Base-by-base conservation (phyloP, 2,329 filamentous ascomycete species). In the Phialocephala sp. region DNA sequence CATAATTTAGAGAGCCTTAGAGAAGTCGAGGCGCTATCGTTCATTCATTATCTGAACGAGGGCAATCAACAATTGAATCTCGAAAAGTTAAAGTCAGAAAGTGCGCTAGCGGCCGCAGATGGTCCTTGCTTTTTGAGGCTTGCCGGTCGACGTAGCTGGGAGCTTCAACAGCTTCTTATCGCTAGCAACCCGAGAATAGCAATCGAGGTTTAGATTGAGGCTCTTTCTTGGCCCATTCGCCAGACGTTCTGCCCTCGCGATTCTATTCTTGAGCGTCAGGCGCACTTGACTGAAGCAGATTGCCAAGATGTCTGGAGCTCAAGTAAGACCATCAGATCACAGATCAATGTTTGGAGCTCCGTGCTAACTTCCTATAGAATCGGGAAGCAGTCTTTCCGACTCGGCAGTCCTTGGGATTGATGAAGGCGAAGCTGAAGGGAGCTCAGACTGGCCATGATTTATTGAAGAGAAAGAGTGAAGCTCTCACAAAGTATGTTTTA, bases 391-490 rank as follows among this genome's bases (percentile, higher is more conserved):
- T 99, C 81, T 99, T 99, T 82, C 92, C 95, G 76, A 99, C 95
- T 77, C 92, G 95, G 76, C 95, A 99, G 84, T 97, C 93, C 79
- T 85, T 99, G 81, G 94, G 93, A 71, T 81, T 96, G 77, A 99
- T 99, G 94, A 98, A 98, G 82, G 89, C 90, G 72, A 99, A 99
- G 85, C 89, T 99, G 77, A 98, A 98, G 84, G 94, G 91, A 68
- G 91, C 91, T 63, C 91, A 94, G 79, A 93, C 88, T 55, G 95
- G 95, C 58, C 94, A 99, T 82, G 97, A 91, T 79, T 83, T 99
- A 77, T 83, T 99, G 69, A 99, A 99, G 85, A 87, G 95, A 76
- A 99, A 99, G 85, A 97, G 94, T 79, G 95, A 99, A 81, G 95
- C 95, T 73, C 84, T 99, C 69, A 99, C 95, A 71, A 99, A 99